Evolutionary conservation across 208 protist species (phyloP).

Genomic region (Trypanosoma cruzi): DNA sequence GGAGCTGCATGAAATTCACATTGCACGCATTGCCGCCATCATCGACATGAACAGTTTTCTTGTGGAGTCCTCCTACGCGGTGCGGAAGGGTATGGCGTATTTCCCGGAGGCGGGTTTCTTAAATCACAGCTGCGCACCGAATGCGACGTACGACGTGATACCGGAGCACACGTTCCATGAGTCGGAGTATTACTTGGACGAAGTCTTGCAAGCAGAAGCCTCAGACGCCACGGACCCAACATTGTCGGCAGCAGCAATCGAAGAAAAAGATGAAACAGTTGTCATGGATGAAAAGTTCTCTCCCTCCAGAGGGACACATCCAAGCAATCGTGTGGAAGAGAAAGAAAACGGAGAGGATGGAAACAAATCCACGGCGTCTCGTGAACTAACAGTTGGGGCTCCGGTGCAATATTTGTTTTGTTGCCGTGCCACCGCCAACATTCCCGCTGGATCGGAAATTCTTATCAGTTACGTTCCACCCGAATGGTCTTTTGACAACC

Average conservation of each 20-base stretch:
- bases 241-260: neutral
- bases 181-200: slow-evolving; percentile 80
- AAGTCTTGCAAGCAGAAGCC: too few species aligned
- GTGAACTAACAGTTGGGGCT: slow-evolving; percentile 42
- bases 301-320: too few species aligned
- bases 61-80: slow-evolving; percentile 79
- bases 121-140: slow-evolving; percentile 89
- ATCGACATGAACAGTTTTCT: slow-evolving; percentile 90
- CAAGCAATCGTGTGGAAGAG: neutral
- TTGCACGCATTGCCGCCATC: slow-evolving; percentile 80
- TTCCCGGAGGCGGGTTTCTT: slow-evolving; percentile 88
- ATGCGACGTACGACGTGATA: slow-evolving; percentile 86
- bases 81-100: slow-evolving; percentile 90
- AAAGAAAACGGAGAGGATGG: neutral
- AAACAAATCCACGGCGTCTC: neutral
- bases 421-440: slow-evolving; percentile 76
- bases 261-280: too few species aligned
- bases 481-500: slow-evolving; percentile 84
- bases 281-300: too few species aligned
- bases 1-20: slow-evolving; percentile 83
- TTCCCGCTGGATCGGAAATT: slow-evolving; percentile 71
- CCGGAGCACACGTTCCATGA: slow-evolving; percentile 76
- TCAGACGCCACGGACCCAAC: too few species aligned
- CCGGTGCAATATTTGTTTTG: slow-evolving; percentile 86
- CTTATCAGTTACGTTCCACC: slow-evolving; percentile 87